Evolutionary conservation across 768 basidiomycete genomes (phyloP), one percentile per base, ranked within the genome.

Genomic region (Boletus pseudo-olivaceus): DNA sequence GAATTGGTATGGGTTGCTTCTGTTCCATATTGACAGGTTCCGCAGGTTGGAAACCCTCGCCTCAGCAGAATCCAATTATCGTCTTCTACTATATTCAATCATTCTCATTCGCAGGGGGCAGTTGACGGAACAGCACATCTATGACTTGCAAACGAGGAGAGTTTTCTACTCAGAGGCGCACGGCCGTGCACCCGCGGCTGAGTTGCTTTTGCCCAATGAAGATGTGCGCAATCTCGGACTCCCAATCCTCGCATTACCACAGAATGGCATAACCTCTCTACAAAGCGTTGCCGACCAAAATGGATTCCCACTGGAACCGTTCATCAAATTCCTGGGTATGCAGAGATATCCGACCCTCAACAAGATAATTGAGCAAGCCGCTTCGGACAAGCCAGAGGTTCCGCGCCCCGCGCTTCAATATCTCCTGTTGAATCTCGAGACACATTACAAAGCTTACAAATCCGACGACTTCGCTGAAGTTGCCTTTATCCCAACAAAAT

Each of bases 161-260:
- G 15, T 59, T 4, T 61, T 61, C n/a, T 47, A 20, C 34, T 58
- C 60, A 12, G 15, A 45, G 14, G 20, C 12, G 15, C 46, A 46
- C 33, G 46, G 51, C 29, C 55, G 14, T 38, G 29, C 29, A 35
- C 48, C 54, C 15, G 53, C 40, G 19, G 48, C 43, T n/a, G 82
- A 90, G 51, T 71, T 98, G 10, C 96, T 94, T 65, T 90, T 95
- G 61, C 96, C 95, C 1, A 59, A 80, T 0, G 83, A 84, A 30
- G 72, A 76, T 2, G 78, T 93, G 52, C 78, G 88, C 20, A 73
- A 79, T 40, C 74, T 98, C 7, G 81, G 80, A 12, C 72, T 98
- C n/a, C 93, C 94, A 4, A 65, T 94, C 6, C 77, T 98, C 32
- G 88, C 51, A 23, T 53, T 62, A 14, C 55, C 51, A 17, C 32